These are phyloP conservation scores for Phytophthora fragariaefolia DNA, from an alignment of 352 stramenopile genomes.

Conservation along the genomic window DNA sequence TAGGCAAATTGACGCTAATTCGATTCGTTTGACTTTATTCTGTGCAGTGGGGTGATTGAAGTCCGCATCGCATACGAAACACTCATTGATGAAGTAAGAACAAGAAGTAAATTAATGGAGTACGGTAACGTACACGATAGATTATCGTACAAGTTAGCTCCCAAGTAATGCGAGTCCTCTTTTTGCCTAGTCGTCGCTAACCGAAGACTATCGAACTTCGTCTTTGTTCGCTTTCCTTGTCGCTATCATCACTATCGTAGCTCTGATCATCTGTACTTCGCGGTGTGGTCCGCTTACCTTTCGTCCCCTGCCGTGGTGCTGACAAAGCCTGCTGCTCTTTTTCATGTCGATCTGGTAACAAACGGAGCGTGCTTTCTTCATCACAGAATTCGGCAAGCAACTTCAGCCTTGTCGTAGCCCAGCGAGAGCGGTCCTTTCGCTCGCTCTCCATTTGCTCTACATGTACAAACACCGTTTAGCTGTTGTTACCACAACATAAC, in stretches of 20 bases:
- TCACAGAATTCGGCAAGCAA: slow-evolving; percentile 83
- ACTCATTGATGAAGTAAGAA: slow-evolving; percentile 16
- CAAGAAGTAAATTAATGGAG: slow-evolving; percentile 21
- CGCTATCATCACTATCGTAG: slow-evolving; percentile 20
- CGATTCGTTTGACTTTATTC: not conserved
- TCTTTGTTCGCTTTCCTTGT: slow-evolving; percentile 27
- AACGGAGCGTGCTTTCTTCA: slow-evolving; percentile 77
- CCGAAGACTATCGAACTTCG: slow-evolving; percentile 49
- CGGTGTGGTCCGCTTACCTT: not conserved
- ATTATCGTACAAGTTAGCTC: slow-evolving; percentile 22
- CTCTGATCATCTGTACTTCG: slow-evolving; percentile 2
- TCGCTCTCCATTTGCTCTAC: slow-evolving; percentile 74
- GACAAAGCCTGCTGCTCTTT: slow-evolving; percentile 2
- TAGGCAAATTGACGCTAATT: not conserved
- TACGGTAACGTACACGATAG: slow-evolving; percentile 20
- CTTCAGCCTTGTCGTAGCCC: slow-evolving; percentile 72
- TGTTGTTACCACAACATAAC: not conserved
- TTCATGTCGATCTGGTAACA: slow-evolving; percentile 27
- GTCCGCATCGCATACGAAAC: not conserved
- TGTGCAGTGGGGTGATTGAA: slow-evolving; percentile 36
- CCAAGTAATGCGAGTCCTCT: slow-evolving; percentile 7
- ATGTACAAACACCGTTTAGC: not conserved
- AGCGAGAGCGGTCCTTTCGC: slow-evolving; percentile 65
- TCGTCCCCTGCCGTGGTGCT: slow-evolving; percentile 5
- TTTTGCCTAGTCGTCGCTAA: slow-evolving; percentile 28